Conservation (phyloP, 257 asterid species). For the Fraxinus excelsior region DNA sequence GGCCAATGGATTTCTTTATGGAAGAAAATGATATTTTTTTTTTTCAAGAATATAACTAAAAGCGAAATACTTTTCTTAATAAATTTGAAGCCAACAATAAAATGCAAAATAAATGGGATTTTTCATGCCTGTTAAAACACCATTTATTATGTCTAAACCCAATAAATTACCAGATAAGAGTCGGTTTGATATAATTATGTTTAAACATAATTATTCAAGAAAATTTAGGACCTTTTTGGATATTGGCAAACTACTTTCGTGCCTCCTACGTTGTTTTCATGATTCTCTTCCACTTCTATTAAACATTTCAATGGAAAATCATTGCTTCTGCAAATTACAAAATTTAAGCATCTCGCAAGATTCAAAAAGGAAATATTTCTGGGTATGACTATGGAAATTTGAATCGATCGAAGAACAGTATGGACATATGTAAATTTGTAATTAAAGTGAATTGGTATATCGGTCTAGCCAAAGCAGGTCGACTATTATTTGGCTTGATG, state of each 20-base stretch:
- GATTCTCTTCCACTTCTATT: slow-evolving; percentile 4
- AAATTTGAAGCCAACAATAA: no score
- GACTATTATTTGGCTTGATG: neutral
- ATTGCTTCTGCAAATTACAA: neutral
- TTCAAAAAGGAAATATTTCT: no score
- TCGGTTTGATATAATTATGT: neutral
- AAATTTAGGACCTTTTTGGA: slow-evolving; percentile 31
- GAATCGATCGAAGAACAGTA: neutral
- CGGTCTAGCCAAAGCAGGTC: no score
- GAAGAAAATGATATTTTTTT: no score
- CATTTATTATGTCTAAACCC: neutral
- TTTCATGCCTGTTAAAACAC: neutral
- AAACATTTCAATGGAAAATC: neutral
- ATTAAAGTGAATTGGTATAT: no score
- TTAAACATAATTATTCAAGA: neutral
- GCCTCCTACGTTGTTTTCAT: slow-evolving; percentile 25
- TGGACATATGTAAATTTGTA: no score
- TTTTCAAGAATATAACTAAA: no score
- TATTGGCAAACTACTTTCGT: slow-evolving; percentile 5
- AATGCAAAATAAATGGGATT: no score
- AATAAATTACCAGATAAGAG: neutral
- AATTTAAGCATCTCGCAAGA: neutral
- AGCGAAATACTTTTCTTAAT: no score
- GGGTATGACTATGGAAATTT: no score
- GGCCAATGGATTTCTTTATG: no score